These are phyloP conservation scores for Auricularia auricula-judae DNA, from an alignment of 768 basidiomycete genomes.

Conservation along the genomic window DNA sequence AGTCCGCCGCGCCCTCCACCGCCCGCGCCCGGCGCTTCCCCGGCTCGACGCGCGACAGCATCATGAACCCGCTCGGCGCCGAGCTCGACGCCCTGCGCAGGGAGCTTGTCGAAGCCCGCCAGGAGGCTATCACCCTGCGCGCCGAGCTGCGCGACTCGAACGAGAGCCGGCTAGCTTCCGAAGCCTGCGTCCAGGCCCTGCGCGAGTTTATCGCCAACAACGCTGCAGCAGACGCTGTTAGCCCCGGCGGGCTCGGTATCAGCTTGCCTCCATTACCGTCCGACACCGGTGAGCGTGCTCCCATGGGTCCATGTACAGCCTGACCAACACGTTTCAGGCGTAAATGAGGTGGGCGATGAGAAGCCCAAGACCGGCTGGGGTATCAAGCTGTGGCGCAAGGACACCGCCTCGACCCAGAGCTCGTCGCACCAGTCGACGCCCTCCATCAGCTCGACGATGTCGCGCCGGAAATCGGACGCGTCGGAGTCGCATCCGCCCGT, in stretches of 20 bases:
- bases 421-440: slow-evolving; percentile 1
- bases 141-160: slow-evolving; percentile 64
- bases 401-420: not conserved
- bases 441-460: slow-evolving; percentile 5
- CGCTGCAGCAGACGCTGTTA: slow-evolving; percentile 5
- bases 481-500: not conserved
- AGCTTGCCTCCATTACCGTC: slow-evolving; percentile 15
- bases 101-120: slow-evolving; percentile 45
- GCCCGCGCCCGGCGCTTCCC: slow-evolving; percentile 16
- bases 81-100: slow-evolving; percentile 50
- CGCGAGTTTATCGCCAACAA: slow-evolving; percentile 66
- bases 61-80: slow-evolving; percentile 11
- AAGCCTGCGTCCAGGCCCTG: slow-evolving; percentile 71
- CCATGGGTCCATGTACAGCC: not conserved
- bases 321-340: not conserved
- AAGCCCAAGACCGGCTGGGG: slow-evolving; percentile 8
- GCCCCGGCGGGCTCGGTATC: slow-evolving; percentile 5
- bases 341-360: slow-evolving; percentile 4
- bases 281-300: slow-evolving; percentile 5
- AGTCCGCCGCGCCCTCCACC: slow-evolving; percentile 6
- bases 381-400: slow-evolving; percentile 9
- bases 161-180: slow-evolving; percentile 81
- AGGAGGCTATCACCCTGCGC: slow-evolving; percentile 51
- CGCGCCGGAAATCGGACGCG: slow-evolving; percentile 1
- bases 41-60: slow-evolving; percentile 18